phyloP scores from a whole-genome alignment of 352 stramenopile species.

The Globisporangium megalacanthum region DNA sequence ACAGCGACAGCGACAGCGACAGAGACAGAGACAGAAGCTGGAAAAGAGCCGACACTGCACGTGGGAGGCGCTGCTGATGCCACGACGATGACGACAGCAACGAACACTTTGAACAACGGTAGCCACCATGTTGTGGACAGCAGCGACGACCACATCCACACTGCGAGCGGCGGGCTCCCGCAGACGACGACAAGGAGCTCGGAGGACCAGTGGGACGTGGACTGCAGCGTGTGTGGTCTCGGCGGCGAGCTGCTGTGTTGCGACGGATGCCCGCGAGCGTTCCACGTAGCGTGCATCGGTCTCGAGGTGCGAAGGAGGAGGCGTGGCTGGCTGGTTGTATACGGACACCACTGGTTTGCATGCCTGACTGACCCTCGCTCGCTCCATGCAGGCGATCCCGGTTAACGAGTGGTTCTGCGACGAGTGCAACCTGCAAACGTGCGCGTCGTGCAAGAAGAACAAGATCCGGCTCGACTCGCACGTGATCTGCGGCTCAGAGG shows the following conservation, averaged over 20 bases:
- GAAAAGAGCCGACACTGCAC: too few relatives aligned
- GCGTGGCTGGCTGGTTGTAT: neutral
- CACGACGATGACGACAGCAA: neutral
- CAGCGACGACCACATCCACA: slow-evolving; percentile 7
- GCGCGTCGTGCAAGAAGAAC: slow-evolving; percentile 79
- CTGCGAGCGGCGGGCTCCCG: neutral
- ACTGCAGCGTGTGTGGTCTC: slow-evolving; percentile 84
- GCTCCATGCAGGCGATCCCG: slow-evolving; percentile 29
- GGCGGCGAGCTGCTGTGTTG: slow-evolving; percentile 89
- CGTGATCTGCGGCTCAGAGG: slow-evolving; percentile 87
- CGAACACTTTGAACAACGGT: neutral
- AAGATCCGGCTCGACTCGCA: slow-evolving; percentile 86
- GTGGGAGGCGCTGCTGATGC: too few relatives aligned
- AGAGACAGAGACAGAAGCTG: too few relatives aligned
- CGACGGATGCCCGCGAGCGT: slow-evolving; percentile 88
- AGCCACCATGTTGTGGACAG: neutral
- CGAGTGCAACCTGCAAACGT: slow-evolving; percentile 81
- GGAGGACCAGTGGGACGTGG: slow-evolving; percentile 82
- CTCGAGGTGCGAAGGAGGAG: slow-evolving; percentile 24
- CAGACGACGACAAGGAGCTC: slow-evolving; percentile 28
- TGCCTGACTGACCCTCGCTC: slow-evolving; percentile 1
- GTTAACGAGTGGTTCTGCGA: slow-evolving; percentile 87
- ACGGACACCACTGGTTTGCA: neutral
- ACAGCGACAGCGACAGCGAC: too few relatives aligned
- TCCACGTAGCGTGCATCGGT: slow-evolving; percentile 86